Percentiles rank a stretch among this genome's conserved stretches.
These are phyloP conservation scores for Pisolithus marmoratus DNA, from an alignment of 768 basidiomycete species.

Conservation along the genomic window DNA sequence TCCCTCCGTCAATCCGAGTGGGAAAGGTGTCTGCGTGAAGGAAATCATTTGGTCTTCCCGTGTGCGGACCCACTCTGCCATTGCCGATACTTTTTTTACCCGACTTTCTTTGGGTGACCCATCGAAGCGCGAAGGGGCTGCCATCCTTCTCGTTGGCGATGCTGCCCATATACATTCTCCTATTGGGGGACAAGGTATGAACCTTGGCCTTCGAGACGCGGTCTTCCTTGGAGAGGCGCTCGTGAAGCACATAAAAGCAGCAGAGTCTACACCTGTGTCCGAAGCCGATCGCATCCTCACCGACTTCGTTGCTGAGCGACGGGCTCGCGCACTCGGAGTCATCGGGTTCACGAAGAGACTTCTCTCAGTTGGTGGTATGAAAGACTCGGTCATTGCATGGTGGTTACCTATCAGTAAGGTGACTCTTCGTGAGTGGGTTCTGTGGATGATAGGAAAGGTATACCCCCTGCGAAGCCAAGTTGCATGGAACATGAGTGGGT, in stretches of 20 bases:
- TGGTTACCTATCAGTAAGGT: conserved; percentile 22
- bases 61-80: conserved; percentile 40
- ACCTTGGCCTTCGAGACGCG: conserved; percentile 52
- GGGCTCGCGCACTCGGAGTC: conserved; percentile 34
- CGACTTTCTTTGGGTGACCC: conserved; percentile 18
- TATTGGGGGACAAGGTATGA: conserved; percentile 53
- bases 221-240: conserved; percentile 40
- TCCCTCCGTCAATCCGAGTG: conserved; percentile 27
- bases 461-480: conserved; percentile 11
- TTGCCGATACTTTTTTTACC: conserved; percentile 35
- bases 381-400: conserved; percentile 13
- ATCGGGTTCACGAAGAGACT: conserved; percentile 37
- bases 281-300: conserved; percentile 29
- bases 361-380: conserved; percentile 18
- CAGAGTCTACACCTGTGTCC: conserved; percentile 2
- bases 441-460: conserved; percentile 19
- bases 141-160: conserved; percentile 34
- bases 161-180: conserved; percentile 54
- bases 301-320: conserved; percentile 33
- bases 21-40: conserved; percentile 27
- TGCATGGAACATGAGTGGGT: conserved; percentile 24
- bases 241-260: conserved; percentile 26
- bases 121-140: conserved; percentile 8
- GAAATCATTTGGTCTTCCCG: conserved; percentile 41
- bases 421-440: conserved; percentile 20